Conservation (phyloP, 73 alveolate genomes). For the Stentor coeruleus region DNA sequence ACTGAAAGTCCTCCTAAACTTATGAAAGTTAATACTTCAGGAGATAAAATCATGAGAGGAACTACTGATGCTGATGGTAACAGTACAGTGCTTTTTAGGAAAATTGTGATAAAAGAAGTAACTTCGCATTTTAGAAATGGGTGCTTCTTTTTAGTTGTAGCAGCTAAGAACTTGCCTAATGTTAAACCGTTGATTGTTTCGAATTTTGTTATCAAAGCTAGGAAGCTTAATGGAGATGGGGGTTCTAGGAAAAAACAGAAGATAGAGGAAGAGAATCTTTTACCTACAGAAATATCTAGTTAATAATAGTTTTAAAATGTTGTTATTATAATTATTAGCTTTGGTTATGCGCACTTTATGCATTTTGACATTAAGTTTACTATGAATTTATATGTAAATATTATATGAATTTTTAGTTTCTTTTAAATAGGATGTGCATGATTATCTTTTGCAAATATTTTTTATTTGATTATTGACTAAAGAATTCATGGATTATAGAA, state of each 20-base stretch:
- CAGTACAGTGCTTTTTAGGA: slow-evolving; percentile 24
- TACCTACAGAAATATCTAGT: too few species aligned
- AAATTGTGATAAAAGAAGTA: slow-evolving; percentile 35
- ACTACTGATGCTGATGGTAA: slow-evolving; percentile 26
- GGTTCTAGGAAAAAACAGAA: not conserved
- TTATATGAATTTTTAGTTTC: too few species aligned
- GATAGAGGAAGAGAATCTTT: too few species aligned
- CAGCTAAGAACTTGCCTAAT: not conserved
- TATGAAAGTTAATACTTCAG: slow-evolving; percentile 24
- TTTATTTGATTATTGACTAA: too few species aligned
- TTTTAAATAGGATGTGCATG: too few species aligned
- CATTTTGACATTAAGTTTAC: too few species aligned
- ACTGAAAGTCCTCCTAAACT: slow-evolving; percentile 37
- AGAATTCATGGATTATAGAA: too few species aligned
- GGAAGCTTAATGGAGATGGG: slow-evolving; percentile 14
- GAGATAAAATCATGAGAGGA: slow-evolving; percentile 36
- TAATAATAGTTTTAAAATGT: too few species aligned
- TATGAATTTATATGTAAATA: too few species aligned
- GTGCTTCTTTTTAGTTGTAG: slow-evolving; percentile 29
- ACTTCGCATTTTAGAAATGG: slow-evolving; percentile 35
- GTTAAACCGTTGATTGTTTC: not conserved
- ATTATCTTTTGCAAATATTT: too few species aligned
- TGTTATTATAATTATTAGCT: too few species aligned
- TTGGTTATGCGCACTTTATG: too few species aligned
- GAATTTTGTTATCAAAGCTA: slow-evolving; percentile 7